Percentiles rank a stretch among this genome's conserved stretches.
phyloP scores from a whole-genome alignment of 768 basidiomycete species.

The Tylopilus intermedius region DNA sequence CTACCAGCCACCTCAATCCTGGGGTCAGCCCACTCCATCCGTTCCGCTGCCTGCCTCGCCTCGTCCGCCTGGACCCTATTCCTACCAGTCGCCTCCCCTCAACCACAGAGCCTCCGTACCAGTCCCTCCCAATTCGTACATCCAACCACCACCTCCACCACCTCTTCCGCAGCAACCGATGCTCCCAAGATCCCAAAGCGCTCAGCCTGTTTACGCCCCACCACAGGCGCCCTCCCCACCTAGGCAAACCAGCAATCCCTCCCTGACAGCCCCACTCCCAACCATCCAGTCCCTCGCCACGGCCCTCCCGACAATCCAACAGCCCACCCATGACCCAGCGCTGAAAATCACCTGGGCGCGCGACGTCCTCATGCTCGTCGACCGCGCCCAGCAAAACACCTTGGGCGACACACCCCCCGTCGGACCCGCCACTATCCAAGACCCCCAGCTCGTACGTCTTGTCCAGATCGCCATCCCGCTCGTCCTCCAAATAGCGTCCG shows the following conservation, averaged over 20 bases:
- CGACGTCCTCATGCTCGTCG: slow-evolving; percentile 77
- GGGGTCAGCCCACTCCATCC: slow-evolving; percentile 15
- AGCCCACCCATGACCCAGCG: slow-evolving; percentile 50
- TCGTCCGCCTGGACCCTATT: slow-evolving; percentile 11
- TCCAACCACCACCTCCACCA: slow-evolving; percentile 1
- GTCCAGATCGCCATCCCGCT: slow-evolving; percentile 61
- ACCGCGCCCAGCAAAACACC: slow-evolving; percentile 42
- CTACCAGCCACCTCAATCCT: slow-evolving; percentile 3
- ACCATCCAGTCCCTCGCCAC: slow-evolving; percentile 54
- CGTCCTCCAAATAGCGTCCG: slow-evolving; percentile 52
- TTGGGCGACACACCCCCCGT: slow-evolving; percentile 38
- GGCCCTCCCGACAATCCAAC: slow-evolving; percentile 48
- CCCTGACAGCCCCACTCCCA: slow-evolving; percentile 66
- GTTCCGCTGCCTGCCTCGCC: slow-evolving; percentile 22
- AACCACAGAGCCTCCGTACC: slow-evolving; percentile 22
- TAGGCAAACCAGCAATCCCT: slow-evolving; percentile 31
- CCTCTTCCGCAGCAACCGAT: slow-evolving; percentile 23
- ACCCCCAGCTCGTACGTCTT: slow-evolving; percentile 56
- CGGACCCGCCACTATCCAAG: slow-evolving; percentile 52
- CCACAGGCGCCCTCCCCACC: slow-evolving; percentile 25
- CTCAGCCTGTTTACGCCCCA: slow-evolving; percentile 15
- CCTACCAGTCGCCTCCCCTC: slow-evolving; percentile 21
- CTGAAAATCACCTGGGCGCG: slow-evolving; percentile 74
- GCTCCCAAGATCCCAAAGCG: slow-evolving; percentile 16
- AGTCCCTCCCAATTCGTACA: slow-evolving; percentile 13